Evolutionary conservation across 208 protist species (phyloP).

Genomic region (Trypanosoma cruzi): DNA sequence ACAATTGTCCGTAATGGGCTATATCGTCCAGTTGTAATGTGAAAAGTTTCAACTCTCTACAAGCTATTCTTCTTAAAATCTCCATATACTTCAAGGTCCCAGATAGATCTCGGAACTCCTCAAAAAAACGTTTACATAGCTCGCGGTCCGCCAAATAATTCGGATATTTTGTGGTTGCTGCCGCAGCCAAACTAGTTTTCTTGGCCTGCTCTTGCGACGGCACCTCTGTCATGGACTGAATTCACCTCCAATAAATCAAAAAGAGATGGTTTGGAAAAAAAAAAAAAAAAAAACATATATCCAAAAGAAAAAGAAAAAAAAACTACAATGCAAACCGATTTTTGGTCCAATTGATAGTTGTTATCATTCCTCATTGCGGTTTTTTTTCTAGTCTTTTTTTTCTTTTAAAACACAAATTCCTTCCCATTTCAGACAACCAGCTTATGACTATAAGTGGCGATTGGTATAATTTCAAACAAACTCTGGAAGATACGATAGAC

Average conservation of each 20-base stretch:
- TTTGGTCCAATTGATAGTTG: not conserved
- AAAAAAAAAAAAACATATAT: not conserved
- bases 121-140: constrained; percentile 66
- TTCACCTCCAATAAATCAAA: not conserved
- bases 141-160: constrained; percentile 84
- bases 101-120: constrained; percentile 57
- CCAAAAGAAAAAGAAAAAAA: not conserved
- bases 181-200: constrained; percentile 44
- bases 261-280: not conserved
- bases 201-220: constrained; percentile 14
- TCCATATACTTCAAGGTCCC: constrained; percentile 60
- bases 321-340: constrained; percentile 5
- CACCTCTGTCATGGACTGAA: constrained; percentile 15
- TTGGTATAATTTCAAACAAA: not conserved
- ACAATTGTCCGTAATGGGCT: constrained; percentile 57
- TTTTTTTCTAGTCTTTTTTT: not conserved
- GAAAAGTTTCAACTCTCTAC: constrained; percentile 48
- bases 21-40: constrained; percentile 69
- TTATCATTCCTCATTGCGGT: not conserved
- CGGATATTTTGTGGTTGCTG: constrained; percentile 74
- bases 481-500: not conserved
- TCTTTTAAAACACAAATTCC: not conserved
- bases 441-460: not conserved
- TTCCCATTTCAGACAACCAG: not conserved
- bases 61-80: constrained; percentile 42